Conservation (phyloP, 352 stramenopile genomes). For the Globisporangium recalcitrans region DNA sequence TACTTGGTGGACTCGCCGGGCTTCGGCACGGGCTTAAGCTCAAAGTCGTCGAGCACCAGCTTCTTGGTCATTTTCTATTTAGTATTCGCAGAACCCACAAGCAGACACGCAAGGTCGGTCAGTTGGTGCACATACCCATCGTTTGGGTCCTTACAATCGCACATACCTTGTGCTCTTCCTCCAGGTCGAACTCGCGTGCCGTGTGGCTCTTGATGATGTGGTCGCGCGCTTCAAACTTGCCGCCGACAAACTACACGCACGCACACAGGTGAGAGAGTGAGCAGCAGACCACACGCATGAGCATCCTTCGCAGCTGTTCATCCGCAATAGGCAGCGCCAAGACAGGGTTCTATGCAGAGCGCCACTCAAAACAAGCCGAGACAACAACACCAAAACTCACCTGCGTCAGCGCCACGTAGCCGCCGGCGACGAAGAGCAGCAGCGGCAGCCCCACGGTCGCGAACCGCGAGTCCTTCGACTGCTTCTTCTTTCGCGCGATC, state of each 20-base stretch:
- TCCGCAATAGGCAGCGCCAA: not conserved
- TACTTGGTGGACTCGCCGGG: conserved; percentile 29
- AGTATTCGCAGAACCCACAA: conserved; percentile 2
- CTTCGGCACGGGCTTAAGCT: conserved; percentile 78
- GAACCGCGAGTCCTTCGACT: conserved; percentile 57
- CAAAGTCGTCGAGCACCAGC: conserved; percentile 75
- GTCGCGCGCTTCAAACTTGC: conserved; percentile 80
- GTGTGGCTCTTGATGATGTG: conserved; percentile 82
- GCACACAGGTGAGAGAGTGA: not conserved
- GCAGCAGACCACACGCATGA: not conserved
- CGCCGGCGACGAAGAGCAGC: conserved; percentile 79
- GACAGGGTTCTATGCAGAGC: not conserved
- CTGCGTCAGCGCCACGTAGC: conserved; percentile 71
- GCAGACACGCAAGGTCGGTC: too few relatives aligned
- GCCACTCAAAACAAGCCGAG: not conserved
- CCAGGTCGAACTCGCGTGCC: conserved; percentile 71
- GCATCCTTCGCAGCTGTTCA: not conserved
- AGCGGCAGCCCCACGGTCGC: conserved; percentile 65
- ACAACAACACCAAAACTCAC: conserved; percentile 22
- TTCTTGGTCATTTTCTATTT: conserved; percentile 87
- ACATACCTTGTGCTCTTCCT: conserved; percentile 82
- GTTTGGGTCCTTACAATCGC: not conserved
- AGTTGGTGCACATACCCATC: too few relatives aligned
- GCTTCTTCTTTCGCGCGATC: conserved; percentile 31
- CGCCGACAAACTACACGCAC: conserved; percentile 58